These are phyloP conservation scores for Colletotrichum destructivum DNA, from an alignment of 2,329 filamentous ascomycete genomes.

Conservation along the genomic window DNA sequence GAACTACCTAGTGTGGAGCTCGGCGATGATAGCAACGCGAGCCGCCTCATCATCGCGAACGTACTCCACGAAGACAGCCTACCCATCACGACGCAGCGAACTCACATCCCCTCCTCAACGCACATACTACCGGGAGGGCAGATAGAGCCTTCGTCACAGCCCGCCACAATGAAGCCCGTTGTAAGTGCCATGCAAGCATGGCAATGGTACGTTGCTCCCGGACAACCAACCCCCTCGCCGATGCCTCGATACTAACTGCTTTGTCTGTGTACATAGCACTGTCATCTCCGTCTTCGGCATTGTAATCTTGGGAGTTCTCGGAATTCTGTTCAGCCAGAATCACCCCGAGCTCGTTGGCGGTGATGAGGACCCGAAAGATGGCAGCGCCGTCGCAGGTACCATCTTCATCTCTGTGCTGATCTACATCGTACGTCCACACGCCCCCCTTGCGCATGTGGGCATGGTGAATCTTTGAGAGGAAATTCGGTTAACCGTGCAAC, in stretches of 20 bases:
- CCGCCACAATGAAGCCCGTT: constrained; percentile 88
- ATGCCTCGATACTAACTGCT: constrained; percentile 11
- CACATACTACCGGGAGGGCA: neutral
- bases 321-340: constrained; percentile 82
- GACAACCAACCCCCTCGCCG: neutral
- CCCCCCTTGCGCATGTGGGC: neutral
- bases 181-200: constrained; percentile 94
- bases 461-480: neutral
- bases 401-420: constrained; percentile 91
- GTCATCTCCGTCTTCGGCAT: constrained; percentile 78
- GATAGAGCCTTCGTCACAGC: constrained; percentile 13
- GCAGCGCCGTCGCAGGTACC: constrained; percentile 83
- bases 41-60: constrained; percentile 32
- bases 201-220: constrained; percentile 81
- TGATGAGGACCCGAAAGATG: constrained; percentile 78
- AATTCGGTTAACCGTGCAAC: neutral
- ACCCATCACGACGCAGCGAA: constrained; percentile 35
- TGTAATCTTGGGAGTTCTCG: constrained; percentile 74
- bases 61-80: constrained; percentile 7
- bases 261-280: constrained; percentile 69
- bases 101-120: constrained; percentile 32
- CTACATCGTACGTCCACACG: constrained; percentile 80
- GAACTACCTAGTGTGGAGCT: constrained; percentile 22
- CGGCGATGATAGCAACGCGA: constrained; percentile 25
- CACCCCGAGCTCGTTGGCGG: constrained; percentile 89